Evolutionary conservation across 2,329 filamentous ascomycete species (phyloP).

Genomic region (Clonostachys sp.): DNA sequence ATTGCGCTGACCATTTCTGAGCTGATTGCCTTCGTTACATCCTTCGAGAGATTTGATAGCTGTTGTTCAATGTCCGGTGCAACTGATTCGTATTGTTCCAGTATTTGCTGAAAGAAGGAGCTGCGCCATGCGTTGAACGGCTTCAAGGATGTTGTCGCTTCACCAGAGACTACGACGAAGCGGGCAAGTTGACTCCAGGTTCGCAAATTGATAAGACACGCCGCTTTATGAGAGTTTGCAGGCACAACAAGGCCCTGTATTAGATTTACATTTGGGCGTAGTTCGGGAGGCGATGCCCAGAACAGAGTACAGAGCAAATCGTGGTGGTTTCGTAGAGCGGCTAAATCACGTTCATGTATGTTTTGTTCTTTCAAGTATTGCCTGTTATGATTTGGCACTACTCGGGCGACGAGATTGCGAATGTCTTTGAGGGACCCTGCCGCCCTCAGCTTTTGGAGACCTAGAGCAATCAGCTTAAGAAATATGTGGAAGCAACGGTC

Average conservation of each 20-base stretch:
- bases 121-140: slow-evolving; percentile 45
- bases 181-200: slow-evolving; percentile 59
- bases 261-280: slow-evolving; percentile 47
- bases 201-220: slow-evolving; percentile 58
- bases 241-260: slow-evolving; percentile 57
- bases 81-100: slow-evolving; percentile 53
- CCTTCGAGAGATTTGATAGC: slow-evolving; percentile 41
- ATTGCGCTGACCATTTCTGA: slow-evolving; percentile 42
- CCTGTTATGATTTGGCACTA: slow-evolving; percentile 61
- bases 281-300: slow-evolving; percentile 54
- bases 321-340: slow-evolving; percentile 63
- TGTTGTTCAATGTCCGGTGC: slow-evolving; percentile 53
- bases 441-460: slow-evolving; percentile 45
- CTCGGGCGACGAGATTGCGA: slow-evolving; percentile 55
- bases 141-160: slow-evolving; percentile 42
- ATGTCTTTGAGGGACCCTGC: slow-evolving; percentile 50
- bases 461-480: slow-evolving; percentile 57
- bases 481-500: slow-evolving; percentile 66
- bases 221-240: slow-evolving; percentile 60
- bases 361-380: slow-evolving; percentile 59
- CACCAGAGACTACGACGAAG: slow-evolving; percentile 46
- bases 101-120: slow-evolving; percentile 49
- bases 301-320: slow-evolving; percentile 63
- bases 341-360: slow-evolving; percentile 55
- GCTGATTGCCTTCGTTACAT: slow-evolving; percentile 34